Evolutionary conservation across 768 basidiomycete genomes (phyloP).

Genomic region (Phaeotremella skinneri): DNA sequence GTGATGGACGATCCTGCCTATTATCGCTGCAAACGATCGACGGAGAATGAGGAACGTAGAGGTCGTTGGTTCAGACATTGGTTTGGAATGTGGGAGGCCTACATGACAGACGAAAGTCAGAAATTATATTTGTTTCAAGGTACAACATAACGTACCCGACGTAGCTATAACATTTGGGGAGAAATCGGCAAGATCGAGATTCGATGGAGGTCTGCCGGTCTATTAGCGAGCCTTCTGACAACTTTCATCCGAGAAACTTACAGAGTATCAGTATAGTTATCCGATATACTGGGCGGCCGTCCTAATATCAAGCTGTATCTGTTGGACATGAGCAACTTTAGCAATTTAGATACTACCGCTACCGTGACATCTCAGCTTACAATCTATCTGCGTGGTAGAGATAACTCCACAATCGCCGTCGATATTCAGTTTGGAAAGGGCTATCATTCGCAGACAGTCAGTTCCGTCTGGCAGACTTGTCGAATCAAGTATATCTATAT

Average conservation of each 20-base stretch:
- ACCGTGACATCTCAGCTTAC: too few species aligned
- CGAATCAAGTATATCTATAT: background rate
- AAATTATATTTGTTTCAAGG: too few species aligned
- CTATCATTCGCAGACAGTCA: conserved; percentile 21
- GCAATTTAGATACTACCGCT: too few species aligned
- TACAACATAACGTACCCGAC: background rate
- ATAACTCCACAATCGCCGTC: conserved; percentile 79
- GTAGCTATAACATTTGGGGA: conserved; percentile 15
- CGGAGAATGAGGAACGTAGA: conserved; percentile 88
- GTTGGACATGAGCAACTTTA: background rate
- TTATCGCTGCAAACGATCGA: conserved; percentile 75
- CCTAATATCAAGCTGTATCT: conserved; percentile 80
- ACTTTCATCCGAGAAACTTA: conserved; percentile 17
- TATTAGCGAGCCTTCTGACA: conserved; percentile 5
- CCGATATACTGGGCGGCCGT: conserved; percentile 76
- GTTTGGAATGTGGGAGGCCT: conserved; percentile 34
- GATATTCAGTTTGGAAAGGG: conserved; percentile 75
- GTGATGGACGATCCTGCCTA: conserved; percentile 86
- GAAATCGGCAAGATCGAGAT: conserved; percentile 56
- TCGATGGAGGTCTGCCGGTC: conserved; percentile 54
- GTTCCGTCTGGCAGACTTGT: too few species aligned
- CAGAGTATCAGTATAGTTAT: conserved; percentile 75
- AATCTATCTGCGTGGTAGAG: conserved; percentile 91
- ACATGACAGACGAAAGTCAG: background rate
- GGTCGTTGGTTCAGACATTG: conserved; percentile 65